Base-by-base conservation (phyloP, 805 yeast species). In the Yarrowia bubula region DNA sequence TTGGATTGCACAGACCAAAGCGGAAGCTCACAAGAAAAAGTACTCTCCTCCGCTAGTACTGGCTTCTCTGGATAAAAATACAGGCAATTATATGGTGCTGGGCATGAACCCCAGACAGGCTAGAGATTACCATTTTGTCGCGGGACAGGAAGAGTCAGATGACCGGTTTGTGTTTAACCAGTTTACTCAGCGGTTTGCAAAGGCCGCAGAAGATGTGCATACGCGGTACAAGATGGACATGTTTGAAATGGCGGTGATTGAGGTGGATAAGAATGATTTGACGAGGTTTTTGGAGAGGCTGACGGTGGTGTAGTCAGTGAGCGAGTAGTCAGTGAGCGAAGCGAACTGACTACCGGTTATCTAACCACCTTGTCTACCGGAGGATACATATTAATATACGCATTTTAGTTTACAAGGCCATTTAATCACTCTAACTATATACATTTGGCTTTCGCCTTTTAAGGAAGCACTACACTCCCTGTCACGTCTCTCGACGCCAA, bases 201-300 rank as follows among this genome's bases (percentile, higher is more conserved):
- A 87, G 69, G 90, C 92, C 32, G 95, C 98, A 0, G 81, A 81
- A 50, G 84, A 84, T 18, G 89, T 96, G 6, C 93, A 92, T 46
- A 97, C 98, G 2, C 86, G 89, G 70, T 92, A 92, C 17, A 83
- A 93, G 71, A 89, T 95, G 68, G 98, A 95, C 74, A 91, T 96
- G 72, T 95, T 95, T 76, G 98, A 95, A 74, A 89, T 96, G 68
- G 86, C 98, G 3, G 90, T 95, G 22, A 91, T 95, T 48, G 98
- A 95, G 76, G 86, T 95, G 47, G 78, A 90, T 67, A 88, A 86
- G 72, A 97, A 92, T 57, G 99, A 95, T 74, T 78, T 95, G 68
- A 80, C 91, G 4, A 90, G 96, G 58, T 95, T 95, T 72, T 76
- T 95, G 67, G 98, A 95, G 73, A 84, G 85, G 66, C 78, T 93